phyloP scores from a whole-genome alignment of 2,329 filamentous ascomycete species.

The Pseudogymnoascus sp. region DNA sequence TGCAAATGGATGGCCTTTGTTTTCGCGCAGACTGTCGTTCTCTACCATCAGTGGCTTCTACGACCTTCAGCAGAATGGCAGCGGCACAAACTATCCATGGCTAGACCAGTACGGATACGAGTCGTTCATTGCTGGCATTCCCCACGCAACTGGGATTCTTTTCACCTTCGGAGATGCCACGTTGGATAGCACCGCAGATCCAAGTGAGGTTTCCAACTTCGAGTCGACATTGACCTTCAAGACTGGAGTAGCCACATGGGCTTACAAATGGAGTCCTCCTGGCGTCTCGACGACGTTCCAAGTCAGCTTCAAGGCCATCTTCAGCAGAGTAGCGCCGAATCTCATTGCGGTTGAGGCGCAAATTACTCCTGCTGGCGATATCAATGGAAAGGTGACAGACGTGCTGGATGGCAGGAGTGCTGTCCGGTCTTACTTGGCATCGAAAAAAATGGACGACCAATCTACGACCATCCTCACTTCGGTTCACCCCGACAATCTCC shows the following conservation, averaged over 20 bases:
- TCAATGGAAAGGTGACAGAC: conserved; percentile 53
- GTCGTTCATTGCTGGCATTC: conserved; percentile 61
- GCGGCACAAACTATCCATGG: conserved; percentile 58
- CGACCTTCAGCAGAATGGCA: conserved; percentile 48
- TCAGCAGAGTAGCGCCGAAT: conserved; percentile 32
- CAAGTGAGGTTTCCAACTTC: conserved; percentile 51
- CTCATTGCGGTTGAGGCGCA: conserved; percentile 43
- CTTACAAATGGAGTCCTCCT: conserved; percentile 55
- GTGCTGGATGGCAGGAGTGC: conserved; percentile 60
- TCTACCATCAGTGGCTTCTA: conserved; percentile 61
- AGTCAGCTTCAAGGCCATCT: conserved; percentile 52
- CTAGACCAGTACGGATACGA: conserved; percentile 61
- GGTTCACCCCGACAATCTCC: conserved; percentile 53
- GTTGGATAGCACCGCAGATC: conserved; percentile 52
- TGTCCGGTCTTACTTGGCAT: conserved; percentile 51
- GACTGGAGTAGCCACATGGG: conserved; percentile 54
- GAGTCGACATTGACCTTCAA: conserved; percentile 52
- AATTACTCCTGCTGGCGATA: conserved; percentile 44
- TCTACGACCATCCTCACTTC: conserved; percentile 51
- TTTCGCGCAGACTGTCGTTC: conserved; percentile 53
- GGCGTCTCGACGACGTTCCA: conserved; percentile 40
- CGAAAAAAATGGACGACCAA: conserved; percentile 45
- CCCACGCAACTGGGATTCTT: conserved; percentile 56
- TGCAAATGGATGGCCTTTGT: conserved; percentile 60
- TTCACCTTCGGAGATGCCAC: conserved; percentile 46